Percentiles rank a stretch among this genome's conserved stretches.
phyloP scores from a whole-genome alignment of 345 rosid genomes.

The Dipteronia dyeriana region DNA sequence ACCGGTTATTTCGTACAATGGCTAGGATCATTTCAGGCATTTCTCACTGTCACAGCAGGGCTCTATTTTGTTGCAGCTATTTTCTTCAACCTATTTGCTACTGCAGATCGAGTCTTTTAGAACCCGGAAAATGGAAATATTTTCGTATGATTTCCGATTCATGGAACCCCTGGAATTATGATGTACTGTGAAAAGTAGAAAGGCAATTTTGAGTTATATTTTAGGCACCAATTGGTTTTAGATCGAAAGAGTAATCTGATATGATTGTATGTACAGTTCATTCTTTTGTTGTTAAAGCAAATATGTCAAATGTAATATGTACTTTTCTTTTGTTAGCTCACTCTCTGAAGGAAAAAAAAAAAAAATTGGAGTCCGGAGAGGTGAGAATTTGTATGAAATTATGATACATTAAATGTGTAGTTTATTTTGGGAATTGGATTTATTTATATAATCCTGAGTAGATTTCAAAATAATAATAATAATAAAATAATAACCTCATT shows the following conservation, averaged over 20 bases:
- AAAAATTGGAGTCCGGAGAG: background rate
- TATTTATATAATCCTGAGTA: no score
- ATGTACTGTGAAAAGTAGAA: background rate
- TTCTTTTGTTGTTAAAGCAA: background rate
- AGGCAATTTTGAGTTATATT: background rate
- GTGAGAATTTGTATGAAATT: constrained; percentile 4
- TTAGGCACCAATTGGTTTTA: background rate
- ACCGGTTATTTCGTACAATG: constrained; percentile 89
- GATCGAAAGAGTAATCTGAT: background rate
- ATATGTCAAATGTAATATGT: background rate
- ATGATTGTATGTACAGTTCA: constrained; percentile 5
- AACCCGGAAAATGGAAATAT: background rate
- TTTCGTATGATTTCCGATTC: no score
- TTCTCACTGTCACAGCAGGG: constrained; percentile 70
- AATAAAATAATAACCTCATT: no score
- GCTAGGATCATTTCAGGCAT: constrained; percentile 92
- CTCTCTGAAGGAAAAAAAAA: background rate
- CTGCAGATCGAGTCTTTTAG: constrained; percentile 85
- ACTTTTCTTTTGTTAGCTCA: background rate
- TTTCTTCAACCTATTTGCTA: constrained; percentile 72
- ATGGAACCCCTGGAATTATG: background rate
- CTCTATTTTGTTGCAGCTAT: constrained; percentile 73
- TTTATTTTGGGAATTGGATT: background rate
- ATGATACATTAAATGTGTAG: background rate
- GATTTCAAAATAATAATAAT: no score